Conservation (phyloP, 768 basidiomycete genomes). For the Coprinopsis cinerea region DNA sequence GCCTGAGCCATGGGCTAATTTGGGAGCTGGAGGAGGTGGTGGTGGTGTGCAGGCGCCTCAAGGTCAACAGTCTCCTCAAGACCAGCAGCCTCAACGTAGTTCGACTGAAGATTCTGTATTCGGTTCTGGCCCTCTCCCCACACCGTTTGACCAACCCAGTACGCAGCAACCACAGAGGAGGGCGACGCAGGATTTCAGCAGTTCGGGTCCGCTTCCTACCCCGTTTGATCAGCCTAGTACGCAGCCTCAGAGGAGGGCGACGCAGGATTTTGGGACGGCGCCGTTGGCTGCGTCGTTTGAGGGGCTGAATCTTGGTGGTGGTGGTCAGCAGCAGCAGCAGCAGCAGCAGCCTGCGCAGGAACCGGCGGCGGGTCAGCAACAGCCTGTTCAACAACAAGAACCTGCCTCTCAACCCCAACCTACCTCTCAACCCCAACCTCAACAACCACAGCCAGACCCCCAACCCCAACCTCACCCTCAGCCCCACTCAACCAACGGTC, state of each 20-base stretch:
- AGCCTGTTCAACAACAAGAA: slow-evolving; percentile 14
- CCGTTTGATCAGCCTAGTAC: not conserved
- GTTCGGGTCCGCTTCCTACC: not conserved
- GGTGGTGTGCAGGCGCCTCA: not conserved
- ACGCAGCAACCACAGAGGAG: slow-evolving; percentile 6
- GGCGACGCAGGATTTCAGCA: slow-evolving; percentile 4
- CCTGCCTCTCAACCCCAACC: slow-evolving; percentile 8
- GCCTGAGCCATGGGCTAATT: too few species aligned
- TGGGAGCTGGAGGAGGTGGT: too few species aligned
- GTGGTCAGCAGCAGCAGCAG: slow-evolving; percentile 11
- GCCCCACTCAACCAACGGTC: slow-evolving; percentile 11
- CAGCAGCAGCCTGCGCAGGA: slow-evolving; percentile 11
- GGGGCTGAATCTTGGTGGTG: not conserved
- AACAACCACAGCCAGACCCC: slow-evolving; percentile 15
- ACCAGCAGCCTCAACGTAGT: slow-evolving; percentile 1
- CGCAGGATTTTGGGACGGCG: not conserved
- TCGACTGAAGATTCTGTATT: too few species aligned
- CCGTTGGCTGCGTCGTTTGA: not conserved
- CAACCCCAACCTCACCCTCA: slow-evolving; percentile 15
- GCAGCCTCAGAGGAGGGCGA: not conserved
- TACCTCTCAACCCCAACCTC: slow-evolving; percentile 18
- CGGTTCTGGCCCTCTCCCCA: too few species aligned
- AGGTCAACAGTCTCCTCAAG: not conserved
- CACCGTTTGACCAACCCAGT: too few species aligned
- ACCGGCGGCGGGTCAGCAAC: slow-evolving; percentile 11